Conservation (phyloP, 345 rosid genomes). For the Mallotus nudiflorus region DNA sequence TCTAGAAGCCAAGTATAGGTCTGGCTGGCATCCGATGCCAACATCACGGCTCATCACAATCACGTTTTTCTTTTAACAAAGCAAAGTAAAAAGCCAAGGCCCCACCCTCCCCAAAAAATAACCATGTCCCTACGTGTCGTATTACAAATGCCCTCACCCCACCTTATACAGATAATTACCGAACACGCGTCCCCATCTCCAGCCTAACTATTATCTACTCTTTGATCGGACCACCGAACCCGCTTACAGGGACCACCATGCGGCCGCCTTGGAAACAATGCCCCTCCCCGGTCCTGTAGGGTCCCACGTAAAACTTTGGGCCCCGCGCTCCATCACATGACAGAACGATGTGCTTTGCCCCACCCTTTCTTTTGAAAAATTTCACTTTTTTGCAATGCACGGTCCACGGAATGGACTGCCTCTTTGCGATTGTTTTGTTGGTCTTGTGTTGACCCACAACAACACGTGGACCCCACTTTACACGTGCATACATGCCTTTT, state of each 20-base stretch:
- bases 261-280: slow-evolving; percentile 53
- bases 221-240: slow-evolving; percentile 46
- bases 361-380: neutral
- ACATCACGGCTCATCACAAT: neutral
- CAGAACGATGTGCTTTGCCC: slow-evolving; percentile 24
- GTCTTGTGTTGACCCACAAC: slow-evolving; percentile 56
- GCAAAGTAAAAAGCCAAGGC: no score
- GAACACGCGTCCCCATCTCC: slow-evolving; percentile 32
- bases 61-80: neutral
- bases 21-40: no score
- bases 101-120: neutral
- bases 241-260: slow-evolving; percentile 46
- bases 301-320: slow-evolving; percentile 24
- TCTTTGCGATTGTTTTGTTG: slow-evolving; percentile 8
- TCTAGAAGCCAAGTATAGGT: no score
- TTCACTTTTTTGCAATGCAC: slow-evolving; percentile 15
- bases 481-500: slow-evolving; percentile 62
- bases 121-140: neutral
- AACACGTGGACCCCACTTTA: slow-evolving; percentile 45
- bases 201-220: slow-evolving; percentile 19
- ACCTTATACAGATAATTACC: slow-evolving; percentile 4
- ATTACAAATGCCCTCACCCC: neutral
- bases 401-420: slow-evolving; percentile 26
- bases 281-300: slow-evolving; percentile 22
- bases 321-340: slow-evolving; percentile 43